Evolutionary conservation across 306 rosid species (phyloP).

Genomic region (Argentina anserina): DNA sequence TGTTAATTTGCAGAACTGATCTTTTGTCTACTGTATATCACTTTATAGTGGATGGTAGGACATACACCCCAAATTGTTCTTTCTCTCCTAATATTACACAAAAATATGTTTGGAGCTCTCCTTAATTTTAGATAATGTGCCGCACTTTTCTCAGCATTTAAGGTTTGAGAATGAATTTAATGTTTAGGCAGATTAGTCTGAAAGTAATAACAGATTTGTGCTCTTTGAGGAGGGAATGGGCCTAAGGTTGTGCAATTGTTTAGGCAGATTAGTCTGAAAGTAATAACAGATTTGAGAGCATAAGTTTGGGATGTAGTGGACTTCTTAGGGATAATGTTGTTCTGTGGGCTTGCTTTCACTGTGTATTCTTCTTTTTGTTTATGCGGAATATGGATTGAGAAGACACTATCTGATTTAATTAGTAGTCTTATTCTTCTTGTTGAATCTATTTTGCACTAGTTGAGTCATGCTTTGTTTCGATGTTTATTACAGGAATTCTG

Average conservation of each 20-base stretch:
- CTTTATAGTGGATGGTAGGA: neutral
- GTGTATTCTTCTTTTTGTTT: too few species aligned
- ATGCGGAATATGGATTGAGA: neutral
- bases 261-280: neutral
- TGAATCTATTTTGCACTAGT: neutral
- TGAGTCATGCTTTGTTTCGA: neutral
- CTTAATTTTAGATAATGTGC: neutral
- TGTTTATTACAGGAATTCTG: conserved; percentile 70
- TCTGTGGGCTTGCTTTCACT: neutral
- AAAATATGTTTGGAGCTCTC: neutral
- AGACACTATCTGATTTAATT: too few species aligned
- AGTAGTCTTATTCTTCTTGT: neutral
- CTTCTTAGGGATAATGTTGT: neutral
- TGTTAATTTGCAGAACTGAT: neutral
- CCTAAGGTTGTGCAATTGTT: neutral
- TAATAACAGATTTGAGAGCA: neutral
- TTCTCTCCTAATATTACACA: neutral
- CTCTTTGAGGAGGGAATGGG: neutral
- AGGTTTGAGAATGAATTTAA: neutral
- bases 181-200: neutral
- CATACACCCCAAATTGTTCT: neutral
- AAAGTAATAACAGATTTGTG: neutral
- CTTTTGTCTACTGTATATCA: neutral
- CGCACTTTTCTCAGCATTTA: neutral
- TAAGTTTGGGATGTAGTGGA: neutral